phyloP scores from a whole-genome alignment of 352 stramenopile genomes.

The Globisporangium middletonii region DNA sequence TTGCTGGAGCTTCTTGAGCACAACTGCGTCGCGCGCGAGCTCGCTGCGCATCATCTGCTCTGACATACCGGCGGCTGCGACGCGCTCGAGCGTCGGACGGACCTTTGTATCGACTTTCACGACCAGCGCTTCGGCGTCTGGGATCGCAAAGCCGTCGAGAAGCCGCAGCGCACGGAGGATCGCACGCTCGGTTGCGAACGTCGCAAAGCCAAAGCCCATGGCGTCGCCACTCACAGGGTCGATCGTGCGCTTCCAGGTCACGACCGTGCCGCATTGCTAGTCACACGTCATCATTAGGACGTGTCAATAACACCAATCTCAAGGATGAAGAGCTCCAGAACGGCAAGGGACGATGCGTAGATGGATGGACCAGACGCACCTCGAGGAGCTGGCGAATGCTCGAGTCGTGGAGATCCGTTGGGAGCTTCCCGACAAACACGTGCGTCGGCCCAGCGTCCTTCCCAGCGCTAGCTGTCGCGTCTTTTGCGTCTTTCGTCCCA shows the following conservation, averaged over 20 bases:
- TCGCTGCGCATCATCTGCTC: background rate
- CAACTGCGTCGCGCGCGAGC: too few species aligned
- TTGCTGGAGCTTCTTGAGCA: too few species aligned
- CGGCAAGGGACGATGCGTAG: background rate
- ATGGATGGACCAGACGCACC: slow-evolving; percentile 4
- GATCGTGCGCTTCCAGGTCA: slow-evolving; percentile 38
- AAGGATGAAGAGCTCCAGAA: background rate
- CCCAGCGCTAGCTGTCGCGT: background rate
- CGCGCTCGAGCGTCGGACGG: slow-evolving; percentile 28
- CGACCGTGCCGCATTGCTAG: slow-evolving; percentile 34
- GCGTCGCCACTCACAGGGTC: slow-evolving; percentile 38
- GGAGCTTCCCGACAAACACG: slow-evolving; percentile 52
- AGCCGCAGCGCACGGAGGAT: slow-evolving; percentile 38
- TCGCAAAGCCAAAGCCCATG: slow-evolving; percentile 45
- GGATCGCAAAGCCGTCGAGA: slow-evolving; percentile 35
- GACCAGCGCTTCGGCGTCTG: slow-evolving; percentile 32
- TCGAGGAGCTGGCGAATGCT: slow-evolving; percentile 52
- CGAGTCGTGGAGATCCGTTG: slow-evolving; percentile 41
- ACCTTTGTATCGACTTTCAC: slow-evolving; percentile 34
- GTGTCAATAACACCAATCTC: background rate
- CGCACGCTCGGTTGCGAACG: slow-evolving; percentile 23
- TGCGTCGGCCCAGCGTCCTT: slow-evolving; percentile 23
- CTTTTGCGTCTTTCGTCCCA: background rate
- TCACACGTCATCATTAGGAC: background rate
- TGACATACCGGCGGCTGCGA: background rate